Base-by-base conservation (phyloP, 2,329 filamentous ascomycete species). In the Aspergillus sp. region DNA sequence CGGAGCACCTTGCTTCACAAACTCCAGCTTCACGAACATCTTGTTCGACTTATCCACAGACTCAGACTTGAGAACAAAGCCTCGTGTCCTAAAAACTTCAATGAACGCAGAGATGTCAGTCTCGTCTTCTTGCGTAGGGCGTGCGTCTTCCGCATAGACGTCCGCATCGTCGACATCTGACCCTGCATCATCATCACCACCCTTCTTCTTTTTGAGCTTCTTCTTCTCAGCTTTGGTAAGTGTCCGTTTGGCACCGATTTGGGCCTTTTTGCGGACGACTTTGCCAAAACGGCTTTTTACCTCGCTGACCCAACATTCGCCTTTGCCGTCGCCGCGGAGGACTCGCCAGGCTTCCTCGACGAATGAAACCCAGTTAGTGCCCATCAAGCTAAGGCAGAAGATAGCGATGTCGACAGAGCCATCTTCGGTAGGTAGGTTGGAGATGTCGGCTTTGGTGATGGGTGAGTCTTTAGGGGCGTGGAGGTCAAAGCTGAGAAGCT, bases 21-120 rank as follows among this genome's bases (percentile, higher is more conserved):
- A 99, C 66, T 89, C 86, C 91, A 99, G 93, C 78, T 89, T 91
- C 65, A 98, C 93, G 79, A 99, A 99, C 95, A 99, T 99, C 78
- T 89, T 96, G 78, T 99, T 99, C 55, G 83, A 85, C 68, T 96
- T 78, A 77, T 99, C 92, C 9, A 96, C 82, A 0, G 88, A 62
- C 79, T 83, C 65, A 83, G 85, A 85, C 66, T 89, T 89, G 30
- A 97, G 81, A n/a, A 93, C 81, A 68, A 99, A 97, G 0, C 95
- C 95, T 18, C 93, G 83, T 64, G 87, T 86, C 50, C 83, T 80
- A 62, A 98, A 83, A 1, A 93, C 91, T 51, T 93, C 88, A 6
- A 98, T 85, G 70, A 99, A 99, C 0, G 89, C 87, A 6, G 85
- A 85, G 1, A 97, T 90, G 69, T 97, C 93, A 0, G 93, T 97